Base-by-base conservation (phyloP, 2,329 filamentous ascomycete genomes). In the Sclerotinia glacialis region DNA sequence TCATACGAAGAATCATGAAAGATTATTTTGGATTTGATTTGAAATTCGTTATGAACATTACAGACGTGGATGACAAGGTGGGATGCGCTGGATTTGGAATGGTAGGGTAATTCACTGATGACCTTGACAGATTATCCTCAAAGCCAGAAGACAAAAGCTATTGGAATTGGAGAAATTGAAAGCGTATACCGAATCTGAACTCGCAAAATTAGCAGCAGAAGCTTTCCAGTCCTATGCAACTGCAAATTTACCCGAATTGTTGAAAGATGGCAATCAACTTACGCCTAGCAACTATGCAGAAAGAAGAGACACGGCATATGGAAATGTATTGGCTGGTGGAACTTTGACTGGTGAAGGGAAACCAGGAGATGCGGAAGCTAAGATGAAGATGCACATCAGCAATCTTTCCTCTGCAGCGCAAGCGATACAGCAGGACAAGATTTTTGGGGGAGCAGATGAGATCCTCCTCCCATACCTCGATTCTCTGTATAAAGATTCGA, bases 381-480 rank as follows among this genome's bases (percentile, higher is more conserved):
- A 91, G 78, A 80, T 88, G 72, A 90, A 90, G 76, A 91, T 91
- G 88, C 87, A 91, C 71, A 81, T 91, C 64, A 86, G 83, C 46
- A 76, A 74, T 44, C 66, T 76, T 52, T 72, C 70, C 23, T 65
- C 72, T 28, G 85, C 85, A 0, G 80, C 81, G 2, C 73, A 76
- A 62, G 81, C 83, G 8, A 82, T 87, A 65, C 77, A 78, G 54
- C 76, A 78, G n/a, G 78, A 79, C 50, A 78, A 80, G 56, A 77
- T 85, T 26, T 86, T 86, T 74, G 82, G 82, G 1, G 83, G 83
- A 42, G 80, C 82, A 37, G 85, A 88, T 70, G 85, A 88, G 70
- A 86, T 96, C 26, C 79, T 98, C 9, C 81, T 95, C 16, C 91
- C 92, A 0, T 95, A 94, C 74, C 84, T 98, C 23, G 94, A 98